Percentiles rank a stretch among this genome's conserved stretches.
These are phyloP conservation scores for Kwoniella heveanensis DNA, from an alignment of 768 basidiomycete species.

Conservation along the genomic window DNA sequence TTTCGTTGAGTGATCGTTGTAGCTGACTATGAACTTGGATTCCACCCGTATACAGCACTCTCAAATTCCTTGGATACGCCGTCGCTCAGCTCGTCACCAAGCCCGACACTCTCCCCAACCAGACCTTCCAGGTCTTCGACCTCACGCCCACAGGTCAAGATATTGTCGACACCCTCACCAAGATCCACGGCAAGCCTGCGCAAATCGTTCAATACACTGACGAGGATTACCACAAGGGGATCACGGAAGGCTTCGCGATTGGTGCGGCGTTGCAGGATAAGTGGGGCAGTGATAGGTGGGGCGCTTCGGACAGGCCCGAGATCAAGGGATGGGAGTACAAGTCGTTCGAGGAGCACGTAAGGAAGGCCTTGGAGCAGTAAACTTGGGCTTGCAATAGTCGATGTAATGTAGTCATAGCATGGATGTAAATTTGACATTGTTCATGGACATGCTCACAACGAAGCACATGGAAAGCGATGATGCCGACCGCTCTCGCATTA, in stretches of 20 bases:
- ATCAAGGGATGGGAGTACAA: conserved; percentile 6
- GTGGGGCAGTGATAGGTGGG: conserved; percentile 11
- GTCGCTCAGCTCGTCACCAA: conserved; percentile 5
- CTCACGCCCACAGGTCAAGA: conserved; percentile 10
- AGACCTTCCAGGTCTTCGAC: conserved; percentile 10
- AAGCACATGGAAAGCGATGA: too few relatives aligned
- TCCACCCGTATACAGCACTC: conserved; percentile 4
- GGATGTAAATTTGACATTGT: too few relatives aligned
- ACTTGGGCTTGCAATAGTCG: background rate
- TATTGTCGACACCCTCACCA: conserved; percentile 14
- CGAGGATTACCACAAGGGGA: conserved; percentile 3
- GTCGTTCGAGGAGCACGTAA: conserved; percentile 9
- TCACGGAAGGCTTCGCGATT: background rate
- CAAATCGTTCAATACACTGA: conserved; percentile 9
- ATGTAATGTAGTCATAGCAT: too few relatives aligned
- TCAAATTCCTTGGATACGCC: conserved; percentile 11
- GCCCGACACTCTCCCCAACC: conserved; percentile 1
- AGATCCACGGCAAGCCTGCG: conserved; percentile 19
- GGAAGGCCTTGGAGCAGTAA: conserved; percentile 4
- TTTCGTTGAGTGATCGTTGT: too few relatives aligned
- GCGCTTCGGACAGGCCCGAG: conserved; percentile 2
- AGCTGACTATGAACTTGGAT: too few relatives aligned
- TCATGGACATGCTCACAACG: too few relatives aligned
- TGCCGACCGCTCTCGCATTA: too few relatives aligned
- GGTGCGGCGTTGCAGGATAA: conserved; percentile 2